phyloP scores from a whole-genome alignment of 148 eudicot genomes.

The Silene conica region DNA sequence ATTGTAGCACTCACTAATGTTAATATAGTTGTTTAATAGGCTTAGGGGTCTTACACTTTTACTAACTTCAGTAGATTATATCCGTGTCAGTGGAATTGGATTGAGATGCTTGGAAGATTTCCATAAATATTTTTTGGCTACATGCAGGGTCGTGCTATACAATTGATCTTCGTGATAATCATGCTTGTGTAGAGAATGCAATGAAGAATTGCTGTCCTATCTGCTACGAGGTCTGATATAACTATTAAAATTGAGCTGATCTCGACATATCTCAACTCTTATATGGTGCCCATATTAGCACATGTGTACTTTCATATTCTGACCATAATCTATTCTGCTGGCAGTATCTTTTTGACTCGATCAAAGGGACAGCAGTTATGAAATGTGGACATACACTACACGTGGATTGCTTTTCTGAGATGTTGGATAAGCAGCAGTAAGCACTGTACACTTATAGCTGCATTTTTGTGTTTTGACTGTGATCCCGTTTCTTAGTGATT shows the following conservation, averaged over 20 bases:
- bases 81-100: not conserved
- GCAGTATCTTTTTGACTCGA: constrained; percentile 88
- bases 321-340: constrained; percentile 14
- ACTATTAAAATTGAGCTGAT: constrained; percentile 1
- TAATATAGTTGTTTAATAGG: not conserved
- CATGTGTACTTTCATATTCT: constrained; percentile 3
- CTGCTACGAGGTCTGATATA: constrained; percentile 70
- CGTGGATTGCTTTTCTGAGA: constrained; percentile 45
- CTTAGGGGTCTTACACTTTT: not conserved
- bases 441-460: constrained; percentile 9
- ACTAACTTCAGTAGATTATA: not conserved
- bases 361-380: constrained; percentile 50
- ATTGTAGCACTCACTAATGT: not conserved
- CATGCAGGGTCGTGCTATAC: constrained; percentile 75
- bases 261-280: not conserved
- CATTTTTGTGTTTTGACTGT: not conserved
- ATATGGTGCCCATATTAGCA: not conserved
- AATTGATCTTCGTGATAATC: constrained; percentile 55
- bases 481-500: not conserved
- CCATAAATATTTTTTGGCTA: not conserved
- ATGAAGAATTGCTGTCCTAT: constrained; percentile 93
- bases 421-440: constrained; percentile 63
- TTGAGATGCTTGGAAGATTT: not conserved
- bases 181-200: constrained; percentile 70
- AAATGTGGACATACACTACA: constrained; percentile 89